phyloP scores from a whole-genome alignment of 495 filamentous ascomycete species.

The Penicillium macrosclerotiorum region DNA sequence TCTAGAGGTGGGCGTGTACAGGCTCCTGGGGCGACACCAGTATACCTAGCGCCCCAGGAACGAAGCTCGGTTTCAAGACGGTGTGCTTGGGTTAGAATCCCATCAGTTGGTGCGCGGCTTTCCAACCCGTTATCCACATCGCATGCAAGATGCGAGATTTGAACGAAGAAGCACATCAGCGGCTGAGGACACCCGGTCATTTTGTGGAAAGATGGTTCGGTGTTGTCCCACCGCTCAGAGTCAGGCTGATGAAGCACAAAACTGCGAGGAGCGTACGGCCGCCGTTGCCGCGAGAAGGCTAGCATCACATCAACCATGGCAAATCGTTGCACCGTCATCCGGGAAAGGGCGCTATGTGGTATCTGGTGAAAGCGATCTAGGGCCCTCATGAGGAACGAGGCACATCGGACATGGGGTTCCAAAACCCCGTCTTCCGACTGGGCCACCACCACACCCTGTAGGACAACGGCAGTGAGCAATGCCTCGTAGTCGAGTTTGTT shows the following conservation, averaged over 20 bases:
- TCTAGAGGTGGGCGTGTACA: conserved; percentile 13
- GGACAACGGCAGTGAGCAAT: conserved; percentile 22
- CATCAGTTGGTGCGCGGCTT: neutral
- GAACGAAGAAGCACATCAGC: conserved; percentile 26
- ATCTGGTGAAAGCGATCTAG: conserved; percentile 16
- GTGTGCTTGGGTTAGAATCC: conserved; percentile 14
- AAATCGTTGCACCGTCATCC: conserved; percentile 25
- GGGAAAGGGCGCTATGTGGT: conserved; percentile 14
- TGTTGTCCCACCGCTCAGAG: conserved; percentile 19
- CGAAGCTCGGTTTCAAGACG: conserved; percentile 23
- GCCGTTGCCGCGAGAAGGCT: conserved; percentile 27
- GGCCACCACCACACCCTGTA: conserved; percentile 26
- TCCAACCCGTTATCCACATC: conserved; percentile 18
- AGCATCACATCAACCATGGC: conserved; percentile 32
- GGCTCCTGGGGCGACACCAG: neutral
- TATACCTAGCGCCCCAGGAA: conserved; percentile 14
- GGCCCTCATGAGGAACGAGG: conserved; percentile 26
- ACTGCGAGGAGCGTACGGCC: conserved; percentile 20
- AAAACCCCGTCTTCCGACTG: conserved; percentile 26
- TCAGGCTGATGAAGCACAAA: conserved; percentile 24
- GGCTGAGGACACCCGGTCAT: conserved; percentile 32
- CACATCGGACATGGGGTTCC: conserved; percentile 28
- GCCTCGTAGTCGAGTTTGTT: conserved; percentile 18
- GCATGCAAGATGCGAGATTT: conserved; percentile 25
- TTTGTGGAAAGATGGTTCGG: conserved; percentile 29